phyloP scores from a whole-genome alignment of 495 filamentous ascomycete species.

The Podospora anserina region DNA sequence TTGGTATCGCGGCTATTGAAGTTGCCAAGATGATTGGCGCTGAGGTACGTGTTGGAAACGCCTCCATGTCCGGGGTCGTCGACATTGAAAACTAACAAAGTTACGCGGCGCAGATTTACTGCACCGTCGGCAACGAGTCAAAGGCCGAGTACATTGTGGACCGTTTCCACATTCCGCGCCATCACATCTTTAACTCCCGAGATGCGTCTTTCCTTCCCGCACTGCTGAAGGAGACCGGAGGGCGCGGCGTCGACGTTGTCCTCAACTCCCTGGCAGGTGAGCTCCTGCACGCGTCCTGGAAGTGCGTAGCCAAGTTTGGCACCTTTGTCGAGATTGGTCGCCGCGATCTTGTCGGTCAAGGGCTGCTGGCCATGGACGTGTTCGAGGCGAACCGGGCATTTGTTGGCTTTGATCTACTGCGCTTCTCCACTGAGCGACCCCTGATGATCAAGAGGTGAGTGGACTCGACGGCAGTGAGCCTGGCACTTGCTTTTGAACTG shows the following conservation, averaged over 20 bases:
- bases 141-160: slow-evolving; percentile 39
- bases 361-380: slow-evolving; percentile 40
- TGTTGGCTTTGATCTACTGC: slow-evolving; percentile 41
- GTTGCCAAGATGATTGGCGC: slow-evolving; percentile 8
- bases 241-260: slow-evolving; percentile 50
- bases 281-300: slow-evolving; percentile 46
- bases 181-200: slow-evolving; percentile 40
- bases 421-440: no score
- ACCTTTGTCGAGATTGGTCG: slow-evolving; percentile 52
- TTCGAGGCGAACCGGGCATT: slow-evolving; percentile 45
- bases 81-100: background rate
- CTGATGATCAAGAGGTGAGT: no score
- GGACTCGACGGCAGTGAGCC: no score
- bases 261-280: slow-evolving; percentile 54
- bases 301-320: slow-evolving; percentile 49
- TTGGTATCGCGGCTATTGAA: slow-evolving; percentile 26
- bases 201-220: slow-evolving; percentile 36
- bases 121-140: slow-evolving; percentile 43
- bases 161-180: slow-evolving; percentile 37
- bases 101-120: slow-evolving; percentile 30
- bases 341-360: slow-evolving; percentile 26
- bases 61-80: slow-evolving; percentile 15
- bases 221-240: slow-evolving; percentile 44
- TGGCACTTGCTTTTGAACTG: slow-evolving; percentile 20
- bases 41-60: background rate